Percentiles rank a stretch among this genome's conserved stretches.
These are phyloP conservation scores for Catharanthus roseus DNA, from an alignment of 257 asterid species.

Conservation along the genomic window DNA sequence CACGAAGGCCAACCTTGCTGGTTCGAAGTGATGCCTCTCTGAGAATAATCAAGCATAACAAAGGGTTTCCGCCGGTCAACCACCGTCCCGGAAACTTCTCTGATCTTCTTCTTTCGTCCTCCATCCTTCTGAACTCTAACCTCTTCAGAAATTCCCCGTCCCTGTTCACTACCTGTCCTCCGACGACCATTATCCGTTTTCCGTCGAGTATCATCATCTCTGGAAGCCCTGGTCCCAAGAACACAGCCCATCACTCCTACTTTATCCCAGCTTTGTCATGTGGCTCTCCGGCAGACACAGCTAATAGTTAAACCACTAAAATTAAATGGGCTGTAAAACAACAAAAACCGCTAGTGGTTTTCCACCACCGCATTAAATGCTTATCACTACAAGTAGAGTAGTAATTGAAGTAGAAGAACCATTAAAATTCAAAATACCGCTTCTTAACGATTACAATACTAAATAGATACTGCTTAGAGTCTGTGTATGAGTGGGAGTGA, in stretches of 20 bases:
- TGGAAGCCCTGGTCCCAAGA: conserved; percentile 34
- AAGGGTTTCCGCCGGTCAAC: conserved; percentile 16
- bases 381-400: background rate
- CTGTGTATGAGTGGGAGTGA: background rate
- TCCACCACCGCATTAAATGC: conserved; percentile 9
- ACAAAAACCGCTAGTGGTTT: conserved; percentile 5
- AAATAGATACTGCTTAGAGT: no score
- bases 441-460: no score
- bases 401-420: background rate
- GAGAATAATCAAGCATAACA: conserved; percentile 28
- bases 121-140: conserved; percentile 18
- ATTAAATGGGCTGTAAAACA: background rate
- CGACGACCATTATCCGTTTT: conserved; percentile 26
- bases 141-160: conserved; percentile 18
- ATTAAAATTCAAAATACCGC: background rate
- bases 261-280: conserved; percentile 9
- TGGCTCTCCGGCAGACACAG: background rate
- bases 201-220: conserved; percentile 21
- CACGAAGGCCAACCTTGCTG: conserved; percentile 78
- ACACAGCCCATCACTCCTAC: conserved; percentile 51
- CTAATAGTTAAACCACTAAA: conserved; percentile 1
- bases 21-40: conserved; percentile 26
- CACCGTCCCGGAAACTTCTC: conserved; percentile 20
- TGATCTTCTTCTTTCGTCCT: conserved; percentile 25
- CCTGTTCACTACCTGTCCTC: conserved; percentile 11